Conservation (phyloP, 805 yeast species). For the Torulaspora maleeae region DNA sequence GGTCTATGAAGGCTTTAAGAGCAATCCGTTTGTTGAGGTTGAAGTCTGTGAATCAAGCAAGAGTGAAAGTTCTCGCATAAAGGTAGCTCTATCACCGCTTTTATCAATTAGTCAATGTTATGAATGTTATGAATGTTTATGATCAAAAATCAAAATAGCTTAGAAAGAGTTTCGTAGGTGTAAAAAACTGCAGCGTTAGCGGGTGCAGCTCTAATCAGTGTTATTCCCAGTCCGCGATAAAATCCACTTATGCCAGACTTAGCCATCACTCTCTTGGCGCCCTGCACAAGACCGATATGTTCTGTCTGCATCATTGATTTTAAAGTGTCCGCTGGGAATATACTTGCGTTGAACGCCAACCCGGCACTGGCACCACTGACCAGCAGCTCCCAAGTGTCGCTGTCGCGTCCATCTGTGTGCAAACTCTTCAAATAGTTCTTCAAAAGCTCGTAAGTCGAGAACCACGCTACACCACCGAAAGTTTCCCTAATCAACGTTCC, state of each 20-base stretch:
- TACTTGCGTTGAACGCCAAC: slow-evolving; percentile 66
- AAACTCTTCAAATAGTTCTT: slow-evolving; percentile 34
- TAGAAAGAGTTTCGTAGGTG: slow-evolving; percentile 55
- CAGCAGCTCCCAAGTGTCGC: slow-evolving; percentile 51
- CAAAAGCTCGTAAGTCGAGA: slow-evolving; percentile 75
- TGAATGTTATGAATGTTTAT: slow-evolving; percentile 1
- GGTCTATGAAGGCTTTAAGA: slow-evolving; percentile 52
- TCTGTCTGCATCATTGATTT: slow-evolving; percentile 73
- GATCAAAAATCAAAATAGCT: slow-evolving; percentile 8
- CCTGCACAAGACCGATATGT: slow-evolving; percentile 39
- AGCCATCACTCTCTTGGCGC: slow-evolving; percentile 40
- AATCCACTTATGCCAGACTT: slow-evolving; percentile 65
- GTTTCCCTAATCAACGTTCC: slow-evolving; percentile 79
- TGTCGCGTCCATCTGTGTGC: slow-evolving; percentile 23
- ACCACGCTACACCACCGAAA: slow-evolving; percentile 92
- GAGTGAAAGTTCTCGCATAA: not conserved
- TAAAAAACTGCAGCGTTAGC: slow-evolving; percentile 85
- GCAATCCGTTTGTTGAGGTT: slow-evolving; percentile 23
- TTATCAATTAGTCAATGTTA: not conserved
- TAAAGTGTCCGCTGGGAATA: slow-evolving; percentile 87
- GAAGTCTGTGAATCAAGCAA: not conserved
- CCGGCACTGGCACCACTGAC: slow-evolving; percentile 87
- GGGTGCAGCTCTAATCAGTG: slow-evolving; percentile 77
- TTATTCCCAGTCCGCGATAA: slow-evolving; percentile 81
- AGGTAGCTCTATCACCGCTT: not conserved